These are phyloP conservation scores for Boletales sp. DNA, from an alignment of 768 basidiomycete genomes.

Conservation along the genomic window DNA sequence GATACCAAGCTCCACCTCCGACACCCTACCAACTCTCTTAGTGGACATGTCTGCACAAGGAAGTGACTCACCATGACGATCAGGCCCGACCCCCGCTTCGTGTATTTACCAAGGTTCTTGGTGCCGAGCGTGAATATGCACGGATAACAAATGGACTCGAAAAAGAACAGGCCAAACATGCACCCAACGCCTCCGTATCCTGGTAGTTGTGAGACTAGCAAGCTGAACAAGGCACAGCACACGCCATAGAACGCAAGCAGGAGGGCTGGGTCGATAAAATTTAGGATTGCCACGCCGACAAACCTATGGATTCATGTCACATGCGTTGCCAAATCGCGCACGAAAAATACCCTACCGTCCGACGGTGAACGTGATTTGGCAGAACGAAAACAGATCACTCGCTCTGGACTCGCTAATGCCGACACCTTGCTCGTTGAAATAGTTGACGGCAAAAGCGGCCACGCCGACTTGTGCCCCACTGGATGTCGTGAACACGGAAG, in stretches of 20 bases:
- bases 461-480: conserved; percentile 66
- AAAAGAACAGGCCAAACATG: conserved; percentile 66
- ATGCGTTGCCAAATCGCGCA: not conserved
- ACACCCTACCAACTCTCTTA: conserved; percentile 39
- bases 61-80: conserved; percentile 52
- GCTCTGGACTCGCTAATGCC: conserved; percentile 50
- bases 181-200: conserved; percentile 57
- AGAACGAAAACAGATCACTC: conserved; percentile 67
- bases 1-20: conserved; percentile 68
- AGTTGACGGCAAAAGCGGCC: conserved; percentile 68
- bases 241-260: conserved; percentile 53
- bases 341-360: conserved; percentile 40
- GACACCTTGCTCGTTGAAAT: conserved; percentile 58
- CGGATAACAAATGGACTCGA: conserved; percentile 74
- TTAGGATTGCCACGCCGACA: conserved; percentile 56
- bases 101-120: conserved; percentile 58
- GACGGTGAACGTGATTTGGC: conserved; percentile 64
- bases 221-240: conserved; percentile 47
- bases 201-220: conserved; percentile 47
- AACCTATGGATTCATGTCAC: conserved; percentile 41
- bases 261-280: conserved; percentile 63
- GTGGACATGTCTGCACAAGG: not conserved
- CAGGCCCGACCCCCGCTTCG: conserved; percentile 58
- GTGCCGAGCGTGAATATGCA: conserved; percentile 66
- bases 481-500: not conserved